Evolutionary conservation across 768 basidiomycete genomes (phyloP), one percentile per base, ranked within the genome.

Genomic region (Hericium alpestre): DNA sequence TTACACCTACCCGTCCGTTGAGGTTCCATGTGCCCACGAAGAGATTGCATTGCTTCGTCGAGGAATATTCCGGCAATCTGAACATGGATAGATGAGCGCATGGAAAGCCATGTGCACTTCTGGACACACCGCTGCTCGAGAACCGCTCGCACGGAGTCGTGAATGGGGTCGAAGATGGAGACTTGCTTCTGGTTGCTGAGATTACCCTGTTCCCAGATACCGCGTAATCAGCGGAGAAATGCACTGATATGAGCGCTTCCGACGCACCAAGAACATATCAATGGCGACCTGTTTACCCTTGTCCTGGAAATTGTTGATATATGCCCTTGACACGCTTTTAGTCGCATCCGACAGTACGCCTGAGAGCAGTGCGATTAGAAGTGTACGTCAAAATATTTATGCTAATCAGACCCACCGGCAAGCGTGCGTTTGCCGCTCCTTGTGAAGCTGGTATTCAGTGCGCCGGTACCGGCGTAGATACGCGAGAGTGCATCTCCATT

Each of bases 291-390:
- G 96, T 67, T 99, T 99, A 39, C 80, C 83, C 68, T 90, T 90
- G 68, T 99, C 96, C 65, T 94, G 89, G 67, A 99, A 96, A 67
- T 97, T 97, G 65, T 94, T 96, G 65, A 97, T 95, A 65, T 97
- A 99, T 39, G 94, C 94, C 58, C 95, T 82, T 3, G 90, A 92
- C 37, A 92, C 88, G 64, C 90, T 94, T 70, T 99, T 99, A 4
- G 93, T 95, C 3, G 95, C 96, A 72, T 99, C 94, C 5, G 92
- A 93, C 22, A 99, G 71, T 43, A 98, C 81, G 50, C 95, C 94
- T 80, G 69, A 2, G 25, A 56, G 16, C 39, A 18, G 40, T 41
- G 51, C 13, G 2, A 18, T 16, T 25, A 40, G 15, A 41, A 38
- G 20, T n/a, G 32, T 2, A 46, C 4, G 8, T 43, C 47, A 43